These are phyloP conservation scores for Alternaria gaisen DNA, from an alignment of 2,329 filamentous ascomycete genomes.

Conservation along the genomic window DNA sequence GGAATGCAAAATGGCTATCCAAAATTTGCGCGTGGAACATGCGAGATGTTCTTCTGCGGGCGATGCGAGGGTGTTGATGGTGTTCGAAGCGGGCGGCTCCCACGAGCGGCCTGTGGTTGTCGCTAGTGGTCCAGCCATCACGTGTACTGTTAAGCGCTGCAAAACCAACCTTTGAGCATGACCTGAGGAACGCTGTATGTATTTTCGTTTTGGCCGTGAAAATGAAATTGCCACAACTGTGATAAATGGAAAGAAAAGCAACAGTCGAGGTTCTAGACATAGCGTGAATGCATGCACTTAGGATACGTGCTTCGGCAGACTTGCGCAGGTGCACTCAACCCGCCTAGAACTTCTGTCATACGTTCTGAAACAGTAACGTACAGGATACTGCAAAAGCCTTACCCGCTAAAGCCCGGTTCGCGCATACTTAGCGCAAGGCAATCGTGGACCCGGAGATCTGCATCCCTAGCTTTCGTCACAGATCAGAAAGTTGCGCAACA, in stretches of 20 bases:
- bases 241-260: background rate
- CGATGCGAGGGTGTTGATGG: conserved; percentile 16
- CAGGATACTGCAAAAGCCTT: conserved; percentile 12
- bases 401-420: conserved; percentile 32
- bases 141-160: conserved; percentile 19
- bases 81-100: conserved; percentile 17
- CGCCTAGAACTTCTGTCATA: conserved; percentile 10
- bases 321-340: conserved; percentile 8
- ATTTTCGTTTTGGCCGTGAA: background rate
- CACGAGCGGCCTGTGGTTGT: conserved; percentile 24
- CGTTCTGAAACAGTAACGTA: conserved; percentile 13
- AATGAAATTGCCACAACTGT: background rate
- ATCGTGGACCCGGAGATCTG: conserved; percentile 26
- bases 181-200: background rate
- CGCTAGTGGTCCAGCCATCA: conserved; percentile 27
- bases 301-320: conserved; percentile 7
- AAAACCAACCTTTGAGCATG: conserved; percentile 5
- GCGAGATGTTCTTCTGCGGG: conserved; percentile 4
- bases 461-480: conserved; percentile 24
- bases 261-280: background rate
- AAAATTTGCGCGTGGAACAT: background rate
- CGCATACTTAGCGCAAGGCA: conserved; percentile 39
- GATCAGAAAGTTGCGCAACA: conserved; percentile 27
- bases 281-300: background rate
- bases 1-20: background rate